These are phyloP conservation scores for Dothistroma pini DNA, from an alignment of 2,329 filamentous ascomycete genomes.

Conservation along the genomic window DNA sequence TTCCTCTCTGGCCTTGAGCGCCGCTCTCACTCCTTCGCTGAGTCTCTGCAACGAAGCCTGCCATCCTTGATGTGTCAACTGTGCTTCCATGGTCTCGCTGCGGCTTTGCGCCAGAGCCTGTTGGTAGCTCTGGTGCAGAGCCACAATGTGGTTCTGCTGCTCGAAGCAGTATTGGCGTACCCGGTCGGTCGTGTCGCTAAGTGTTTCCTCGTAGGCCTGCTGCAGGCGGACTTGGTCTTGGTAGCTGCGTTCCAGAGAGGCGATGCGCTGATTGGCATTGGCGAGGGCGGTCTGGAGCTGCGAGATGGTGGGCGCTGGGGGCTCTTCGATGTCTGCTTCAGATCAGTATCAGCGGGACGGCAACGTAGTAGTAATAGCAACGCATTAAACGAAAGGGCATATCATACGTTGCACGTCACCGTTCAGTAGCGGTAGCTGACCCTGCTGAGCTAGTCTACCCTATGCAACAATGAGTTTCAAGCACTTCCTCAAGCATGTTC, in stretches of 20 bases:
- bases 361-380: not conserved
- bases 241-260: slow-evolving; percentile 27
- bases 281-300: slow-evolving; percentile 30
- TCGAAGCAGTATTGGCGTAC: slow-evolving; percentile 37
- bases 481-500: not conserved
- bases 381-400: not conserved
- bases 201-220: slow-evolving; percentile 41
- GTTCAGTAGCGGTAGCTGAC: slow-evolving; percentile 21
- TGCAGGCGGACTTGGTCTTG: slow-evolving; percentile 29
- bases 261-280: slow-evolving; percentile 26
- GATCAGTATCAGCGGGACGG: not conserved
- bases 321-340: slow-evolving; percentile 19
- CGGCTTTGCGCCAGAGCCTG: slow-evolving; percentile 43
- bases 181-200: slow-evolving; percentile 30
- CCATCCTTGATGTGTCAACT: slow-evolving; percentile 49
- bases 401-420: slow-evolving; percentile 23
- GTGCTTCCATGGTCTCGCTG: slow-evolving; percentile 43
- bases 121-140: slow-evolving; percentile 49
- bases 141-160: slow-evolving; percentile 42
- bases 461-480: slow-evolving; percentile 12
- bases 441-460: slow-evolving; percentile 24
- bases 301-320: slow-evolving; percentile 28
- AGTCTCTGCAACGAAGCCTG: slow-evolving; percentile 45
- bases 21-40: slow-evolving; percentile 41
- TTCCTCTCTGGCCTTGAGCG: slow-evolving; percentile 39